These are phyloP conservation scores for Dorcoceras hygrometricum DNA, from an alignment of 257 asterid genomes.

Conservation along the genomic window DNA sequence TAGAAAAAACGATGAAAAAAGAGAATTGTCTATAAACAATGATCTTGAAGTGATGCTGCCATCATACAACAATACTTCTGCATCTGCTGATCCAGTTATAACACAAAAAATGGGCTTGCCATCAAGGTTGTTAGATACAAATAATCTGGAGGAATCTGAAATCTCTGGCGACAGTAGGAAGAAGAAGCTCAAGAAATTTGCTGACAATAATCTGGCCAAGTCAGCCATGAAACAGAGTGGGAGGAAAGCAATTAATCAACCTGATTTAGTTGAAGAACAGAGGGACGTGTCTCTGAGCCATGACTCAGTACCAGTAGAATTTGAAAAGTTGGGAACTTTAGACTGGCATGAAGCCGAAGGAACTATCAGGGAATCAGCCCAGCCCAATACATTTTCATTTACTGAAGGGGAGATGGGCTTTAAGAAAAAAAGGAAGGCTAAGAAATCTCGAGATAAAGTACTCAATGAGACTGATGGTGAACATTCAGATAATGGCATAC, in stretches of 20 bases:
- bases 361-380: slow-evolving; percentile 23
- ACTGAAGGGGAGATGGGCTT: slow-evolving; percentile 14
- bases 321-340: slow-evolving; percentile 27
- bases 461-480: too few relatives aligned
- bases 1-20: slow-evolving; percentile 24
- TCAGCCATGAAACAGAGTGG: slow-evolving; percentile 28
- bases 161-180: slow-evolving; percentile 12
- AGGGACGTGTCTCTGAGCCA: slow-evolving; percentile 19
- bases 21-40: slow-evolving; percentile 13
- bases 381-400: slow-evolving; percentile 12
- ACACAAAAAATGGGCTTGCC: slow-evolving; percentile 6
- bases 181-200: slow-evolving; percentile 32
- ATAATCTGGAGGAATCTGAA: slow-evolving; percentile 24
- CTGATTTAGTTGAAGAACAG: slow-evolving; percentile 23
- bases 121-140: slow-evolving; percentile 14
- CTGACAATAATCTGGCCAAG: slow-evolving; percentile 25
- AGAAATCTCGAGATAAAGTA: too few relatives aligned
- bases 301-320: too few relatives aligned
- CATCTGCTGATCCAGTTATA: slow-evolving; percentile 23
- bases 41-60: slow-evolving; percentile 22
- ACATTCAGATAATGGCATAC: too few relatives aligned
- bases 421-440: slow-evolving; percentile 3
- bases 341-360: slow-evolving; percentile 21
- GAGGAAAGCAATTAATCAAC: slow-evolving; percentile 20
- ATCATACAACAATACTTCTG: slow-evolving; percentile 22